These are phyloP conservation scores for Podaxis sp. DNA, from an alignment of 768 basidiomycete species.

Conservation along the genomic window DNA sequence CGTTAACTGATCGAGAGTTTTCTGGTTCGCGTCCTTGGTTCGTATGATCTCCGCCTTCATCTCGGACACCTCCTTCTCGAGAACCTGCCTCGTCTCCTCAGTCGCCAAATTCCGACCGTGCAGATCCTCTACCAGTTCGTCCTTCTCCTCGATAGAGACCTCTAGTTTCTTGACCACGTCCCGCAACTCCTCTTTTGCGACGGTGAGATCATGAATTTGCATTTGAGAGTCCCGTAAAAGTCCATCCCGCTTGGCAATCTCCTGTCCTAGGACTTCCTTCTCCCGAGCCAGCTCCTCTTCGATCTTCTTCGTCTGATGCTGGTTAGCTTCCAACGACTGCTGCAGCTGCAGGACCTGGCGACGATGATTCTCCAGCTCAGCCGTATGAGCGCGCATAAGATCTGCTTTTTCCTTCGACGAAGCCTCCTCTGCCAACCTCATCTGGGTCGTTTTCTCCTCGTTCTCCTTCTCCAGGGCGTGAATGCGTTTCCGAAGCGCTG, in stretches of 20 bases:
- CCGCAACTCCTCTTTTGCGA: neutral
- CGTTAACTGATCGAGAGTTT: neutral
- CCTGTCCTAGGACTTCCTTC: neutral
- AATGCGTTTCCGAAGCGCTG: neutral
- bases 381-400: neutral
- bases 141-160: neutral
- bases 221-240: neutral
- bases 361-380: neutral
- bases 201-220: neutral
- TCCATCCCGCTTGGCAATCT: neutral
- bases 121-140: neutral
- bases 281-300: neutral
- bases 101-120: neutral
- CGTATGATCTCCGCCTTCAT: neutral
- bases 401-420: neutral
- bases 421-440: neutral
- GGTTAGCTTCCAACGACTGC: neutral
- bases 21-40: neutral
- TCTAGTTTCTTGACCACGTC: neutral
- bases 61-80: neutral
- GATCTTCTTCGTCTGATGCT: neutral
- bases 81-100: neutral
- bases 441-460: neutral
- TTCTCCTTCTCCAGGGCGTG: constrained; percentile 2
- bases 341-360: neutral